Evolutionary conservation across 495 filamentous ascomycete genomes (phyloP), one percentile per base, ranked within the genome.

Genomic region (Cryomyces antarcticus): DNA sequence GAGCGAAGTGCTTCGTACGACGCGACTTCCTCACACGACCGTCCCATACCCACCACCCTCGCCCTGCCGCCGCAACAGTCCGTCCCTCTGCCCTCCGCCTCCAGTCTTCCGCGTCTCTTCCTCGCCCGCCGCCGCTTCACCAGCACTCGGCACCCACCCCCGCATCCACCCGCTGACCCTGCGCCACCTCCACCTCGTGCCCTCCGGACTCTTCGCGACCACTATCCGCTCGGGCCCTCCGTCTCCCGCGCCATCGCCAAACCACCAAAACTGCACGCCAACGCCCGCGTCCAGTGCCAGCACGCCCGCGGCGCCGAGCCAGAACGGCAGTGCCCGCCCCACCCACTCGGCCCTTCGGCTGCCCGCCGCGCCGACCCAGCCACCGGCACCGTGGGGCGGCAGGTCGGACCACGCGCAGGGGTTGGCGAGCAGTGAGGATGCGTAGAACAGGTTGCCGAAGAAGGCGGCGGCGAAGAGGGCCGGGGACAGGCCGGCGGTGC

Each of bases 361-460:
- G 13, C 78, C 78, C 31, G 73, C 65, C 1, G 48, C 51, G 30
- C 72, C 77, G 9, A 67, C 77, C 70, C 80, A 78, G 36, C 78
- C 78, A 24, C 70, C 62, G 27, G 72, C 72, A n/a, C 78, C 77
- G 48, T 78, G 72, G 0, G 79, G 62, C 6, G 63, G 59, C 38
- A 69, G 73, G 45, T 72, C 61, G 42, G 58, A 51, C 78, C 77
- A 81, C 30, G 71, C 78, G 44, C 73, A 70, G 5, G 79, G 78
- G 53, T 81, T 83, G 5, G 75, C 65, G 24, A 78, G 52, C 6
- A 83, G 57, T 7, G 77, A 79, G 31, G 64, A 47, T 9, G 74
- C 77, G 61, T 83, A 83, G 63, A 81, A 81, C 39, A 80, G 52
- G 53, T 83, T 83, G 11, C 78, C 78, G 49, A 66, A 68, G 53